Evolutionary conservation across 805 yeast species (phyloP), one percentile per base, ranked within the genome.

Genomic region (Lachancea lanzarotensis): DNA sequence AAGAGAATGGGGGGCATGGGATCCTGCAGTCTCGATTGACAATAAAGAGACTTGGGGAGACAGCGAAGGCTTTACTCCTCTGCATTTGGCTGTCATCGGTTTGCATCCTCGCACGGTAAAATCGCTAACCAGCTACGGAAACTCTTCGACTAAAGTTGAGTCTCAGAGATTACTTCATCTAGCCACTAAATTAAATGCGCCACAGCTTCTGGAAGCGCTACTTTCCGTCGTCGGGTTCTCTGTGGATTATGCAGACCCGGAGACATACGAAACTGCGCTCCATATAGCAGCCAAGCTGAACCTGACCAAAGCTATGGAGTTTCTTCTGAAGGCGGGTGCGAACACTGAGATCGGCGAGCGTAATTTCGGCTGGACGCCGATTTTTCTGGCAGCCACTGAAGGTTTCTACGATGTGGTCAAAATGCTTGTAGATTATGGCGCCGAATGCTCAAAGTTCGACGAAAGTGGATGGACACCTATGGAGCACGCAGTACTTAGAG

Each of bases 401-500:
- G 97, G 97, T 1, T 77, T 67, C 44, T 57, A 56, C 33, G 76
- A 75, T 2, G 71, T 86, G 35, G 86, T 81, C 5, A 62, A 74
- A 35, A 48, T 75, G 8, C 70, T 91, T 49, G 62, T 82, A 25
- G 65, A 67, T 0, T 57, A 71, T 35, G 79, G 78, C 17, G 84
- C 88, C 4, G 67, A 71, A 7, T 76, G 68, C 46, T 74, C 76
- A 36, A 65, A 70, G 22, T 72, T 75, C 15, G 98, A 91, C 66
- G 82, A 79, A 38, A 82, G 93, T 42, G 97, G 97, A 0, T 91
- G 98, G 98, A 79, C 88, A 16, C 96, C 98, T n/a, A 81, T 88
- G 81, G 98, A 91, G 57, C 98, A 91, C 63, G 96, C 97, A 0
- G 82, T 87, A 40, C 69, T 91, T 38, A 74, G 97, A 54, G 98